Conservation (phyloP, 2,329 filamentous ascomycete genomes). For the Fusarium fujikuroi region DNA sequence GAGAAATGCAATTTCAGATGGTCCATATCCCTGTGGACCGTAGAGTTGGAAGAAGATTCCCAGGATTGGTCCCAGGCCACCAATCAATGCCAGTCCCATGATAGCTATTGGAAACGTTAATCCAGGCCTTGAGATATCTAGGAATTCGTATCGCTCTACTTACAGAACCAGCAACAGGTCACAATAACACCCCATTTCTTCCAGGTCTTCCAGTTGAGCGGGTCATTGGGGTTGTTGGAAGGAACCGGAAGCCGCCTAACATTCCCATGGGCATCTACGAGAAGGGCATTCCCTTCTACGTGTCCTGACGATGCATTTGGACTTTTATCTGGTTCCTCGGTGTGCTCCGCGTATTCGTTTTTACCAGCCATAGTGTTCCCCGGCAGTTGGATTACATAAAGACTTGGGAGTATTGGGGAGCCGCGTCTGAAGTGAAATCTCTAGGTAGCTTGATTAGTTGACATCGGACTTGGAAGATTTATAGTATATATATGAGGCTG, state of each 20-base stretch:
- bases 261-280: background rate
- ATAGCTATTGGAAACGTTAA: background rate
- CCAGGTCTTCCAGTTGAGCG: background rate
- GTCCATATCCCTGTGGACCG: background rate
- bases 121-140: fast-evolving
- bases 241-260: background rate
- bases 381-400: no score
- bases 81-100: background rate
- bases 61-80: background rate
- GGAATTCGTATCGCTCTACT: fast-evolving
- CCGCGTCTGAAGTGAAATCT: no score
- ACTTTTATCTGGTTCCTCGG: background rate
- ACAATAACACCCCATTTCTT: background rate
- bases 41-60: background rate
- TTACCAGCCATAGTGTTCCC: background rate
- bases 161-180: background rate
- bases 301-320: background rate
- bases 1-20: background rate
- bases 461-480: background rate
- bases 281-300: background rate
- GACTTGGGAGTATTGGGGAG: no score
- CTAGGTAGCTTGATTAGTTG: no score
- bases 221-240: background rate
- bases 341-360: background rate
- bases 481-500: background rate